Conservation (phyloP, 805 yeast species). For the Barnettozyma botsteinii region DNA sequence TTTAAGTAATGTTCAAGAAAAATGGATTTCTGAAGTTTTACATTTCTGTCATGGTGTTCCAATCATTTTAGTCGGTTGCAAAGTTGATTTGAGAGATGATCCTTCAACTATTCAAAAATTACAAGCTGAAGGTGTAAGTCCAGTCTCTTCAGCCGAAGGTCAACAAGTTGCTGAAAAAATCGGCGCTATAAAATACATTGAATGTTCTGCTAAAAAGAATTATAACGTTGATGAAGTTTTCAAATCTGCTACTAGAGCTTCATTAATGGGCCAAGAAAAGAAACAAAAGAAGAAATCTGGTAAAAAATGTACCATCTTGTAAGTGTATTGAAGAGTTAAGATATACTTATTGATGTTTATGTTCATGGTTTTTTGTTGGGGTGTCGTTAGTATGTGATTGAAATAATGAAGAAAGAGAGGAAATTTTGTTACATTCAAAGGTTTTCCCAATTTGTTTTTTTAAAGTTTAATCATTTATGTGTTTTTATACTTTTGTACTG, state of each 20-base stretch:
- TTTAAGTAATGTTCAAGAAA: slow-evolving; percentile 88
- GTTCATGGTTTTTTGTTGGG: background rate
- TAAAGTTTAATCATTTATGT: too few species aligned
- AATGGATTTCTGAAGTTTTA: slow-evolving; percentile 90
- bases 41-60: slow-evolving; percentile 95
- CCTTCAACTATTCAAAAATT: slow-evolving; percentile 69
- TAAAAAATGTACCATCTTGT: slow-evolving; percentile 62
- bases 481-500: too few species aligned
- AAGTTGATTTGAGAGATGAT: slow-evolving; percentile 83
- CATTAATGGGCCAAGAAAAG: slow-evolving; percentile 49
- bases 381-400: too few species aligned
- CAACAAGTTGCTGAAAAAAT: slow-evolving; percentile 83
- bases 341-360: background rate
- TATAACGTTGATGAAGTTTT: slow-evolving; percentile 91
- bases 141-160: slow-evolving; percentile 79
- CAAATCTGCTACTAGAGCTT: slow-evolving; percentile 89
- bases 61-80: slow-evolving; percentile 87
- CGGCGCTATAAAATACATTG: slow-evolving; percentile 81
- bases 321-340: slow-evolving; percentile 18
- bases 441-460: too few species aligned
- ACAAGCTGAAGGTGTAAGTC: slow-evolving; percentile 69
- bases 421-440: background rate
- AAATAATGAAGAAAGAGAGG: too few species aligned
- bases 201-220: slow-evolving; percentile 89
- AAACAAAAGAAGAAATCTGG: slow-evolving; percentile 44